These are phyloP conservation scores for Phytopythium montanum DNA, from an alignment of 352 stramenopile genomes.

Conservation along the genomic window DNA sequence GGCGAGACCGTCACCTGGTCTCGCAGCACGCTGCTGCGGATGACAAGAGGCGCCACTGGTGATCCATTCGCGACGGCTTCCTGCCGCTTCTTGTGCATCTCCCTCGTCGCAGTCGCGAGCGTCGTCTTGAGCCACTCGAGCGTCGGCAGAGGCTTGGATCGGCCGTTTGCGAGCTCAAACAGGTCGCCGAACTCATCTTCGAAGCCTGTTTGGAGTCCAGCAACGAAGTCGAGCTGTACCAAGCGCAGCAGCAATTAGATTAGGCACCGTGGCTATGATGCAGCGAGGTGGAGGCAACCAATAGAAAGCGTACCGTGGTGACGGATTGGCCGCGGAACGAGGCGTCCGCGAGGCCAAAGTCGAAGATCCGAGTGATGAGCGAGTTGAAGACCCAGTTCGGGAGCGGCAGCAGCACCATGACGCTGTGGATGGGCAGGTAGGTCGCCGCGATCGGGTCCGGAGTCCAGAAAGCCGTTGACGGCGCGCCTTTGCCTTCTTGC, in stretches of 20 bases:
- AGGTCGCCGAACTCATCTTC: constrained; percentile 70
- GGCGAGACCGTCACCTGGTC: constrained; percentile 40
- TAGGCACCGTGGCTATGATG: not conserved
- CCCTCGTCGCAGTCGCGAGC: constrained; percentile 22
- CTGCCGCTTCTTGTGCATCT: constrained; percentile 11
- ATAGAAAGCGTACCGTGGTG: constrained; percentile 26
- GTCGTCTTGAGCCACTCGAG: constrained; percentile 50
- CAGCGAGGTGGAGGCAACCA: not conserved
- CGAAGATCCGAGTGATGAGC: constrained; percentile 40
- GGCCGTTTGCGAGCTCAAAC: constrained; percentile 59
- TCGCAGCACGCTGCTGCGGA: constrained; percentile 46
- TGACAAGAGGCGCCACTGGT: constrained; percentile 16
- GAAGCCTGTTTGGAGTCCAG: constrained; percentile 47
- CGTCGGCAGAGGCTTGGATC: constrained; percentile 34
- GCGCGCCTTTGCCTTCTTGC: constrained; percentile 10
- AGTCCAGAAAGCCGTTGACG: constrained; percentile 14
- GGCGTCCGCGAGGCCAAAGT: constrained; percentile 50
- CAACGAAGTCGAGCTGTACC: constrained; percentile 39
- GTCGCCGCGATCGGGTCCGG: constrained; percentile 59
- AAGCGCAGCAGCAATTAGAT: constrained; percentile 1
- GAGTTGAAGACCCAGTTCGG: constrained; percentile 71
- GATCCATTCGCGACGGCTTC: not conserved
- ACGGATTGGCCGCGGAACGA: constrained; percentile 31
- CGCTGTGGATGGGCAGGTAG: constrained; percentile 49
- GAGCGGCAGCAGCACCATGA: constrained; percentile 74